These are phyloP conservation scores for Huntiella bhutanensis DNA, from an alignment of 2,329 filamentous ascomycete species.

Conservation along the genomic window DNA sequence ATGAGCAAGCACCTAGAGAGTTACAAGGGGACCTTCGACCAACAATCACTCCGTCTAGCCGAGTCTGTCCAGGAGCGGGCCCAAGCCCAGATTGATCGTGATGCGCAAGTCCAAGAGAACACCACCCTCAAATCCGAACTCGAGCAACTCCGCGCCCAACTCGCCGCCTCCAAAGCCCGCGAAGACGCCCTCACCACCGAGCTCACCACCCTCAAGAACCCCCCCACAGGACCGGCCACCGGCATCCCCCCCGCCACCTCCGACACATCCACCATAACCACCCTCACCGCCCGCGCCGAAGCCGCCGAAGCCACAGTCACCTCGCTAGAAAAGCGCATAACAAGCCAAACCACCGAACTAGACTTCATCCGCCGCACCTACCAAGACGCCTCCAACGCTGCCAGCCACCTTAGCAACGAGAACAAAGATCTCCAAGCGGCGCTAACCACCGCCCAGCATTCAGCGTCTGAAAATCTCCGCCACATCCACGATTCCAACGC, in stretches of 20 bases:
- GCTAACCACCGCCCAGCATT: constrained; percentile 23
- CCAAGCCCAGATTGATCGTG: constrained; percentile 27
- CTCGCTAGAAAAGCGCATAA: constrained; percentile 19
- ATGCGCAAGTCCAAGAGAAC: constrained; percentile 18
- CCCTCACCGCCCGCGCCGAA: constrained; percentile 4
- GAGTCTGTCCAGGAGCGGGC: constrained; percentile 32
- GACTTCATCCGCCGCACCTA: constrained; percentile 41
- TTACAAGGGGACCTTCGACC: constrained; percentile 24
- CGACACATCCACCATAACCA: not conserved
- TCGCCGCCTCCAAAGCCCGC: constrained; percentile 3
- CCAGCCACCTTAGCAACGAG: constrained; percentile 26
- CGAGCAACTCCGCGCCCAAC: constrained; percentile 19
- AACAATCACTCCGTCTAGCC: constrained; percentile 28
- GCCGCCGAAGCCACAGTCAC: constrained; percentile 3
- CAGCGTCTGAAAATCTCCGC: constrained; percentile 26
- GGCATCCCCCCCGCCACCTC: not conserved
- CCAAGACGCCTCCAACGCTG: constrained; percentile 34
- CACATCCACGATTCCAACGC: constrained; percentile 29
- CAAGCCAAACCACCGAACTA: constrained; percentile 24
- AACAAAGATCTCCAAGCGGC: constrained; percentile 26
- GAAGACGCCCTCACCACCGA: constrained; percentile 21
- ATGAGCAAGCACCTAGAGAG: constrained; percentile 28
- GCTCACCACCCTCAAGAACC: constrained; percentile 6
- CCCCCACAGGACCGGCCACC: not conserved
- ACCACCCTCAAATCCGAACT: constrained; percentile 17